These are phyloP conservation scores for Vitellaria paradoxa DNA, from an alignment of 179 eudicot species.

Conservation along the genomic window DNA sequence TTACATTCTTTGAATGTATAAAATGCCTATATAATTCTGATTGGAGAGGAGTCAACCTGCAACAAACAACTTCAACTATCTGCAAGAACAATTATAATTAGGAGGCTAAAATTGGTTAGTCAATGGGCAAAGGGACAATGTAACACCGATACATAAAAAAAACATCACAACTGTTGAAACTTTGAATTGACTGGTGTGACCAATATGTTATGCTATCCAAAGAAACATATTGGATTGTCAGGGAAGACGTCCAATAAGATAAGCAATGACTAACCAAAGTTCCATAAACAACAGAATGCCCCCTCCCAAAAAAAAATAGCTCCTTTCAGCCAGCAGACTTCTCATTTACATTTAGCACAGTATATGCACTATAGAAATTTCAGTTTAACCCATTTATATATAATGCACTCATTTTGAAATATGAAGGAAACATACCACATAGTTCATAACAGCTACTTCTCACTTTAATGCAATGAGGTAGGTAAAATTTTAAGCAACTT, in stretches of 20 bases:
- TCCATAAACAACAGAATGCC: too few relatives aligned
- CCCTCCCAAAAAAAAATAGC: too few relatives aligned
- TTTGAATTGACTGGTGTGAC: neutral
- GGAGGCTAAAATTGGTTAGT: neutral
- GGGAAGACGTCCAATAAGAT: neutral
- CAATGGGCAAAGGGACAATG: neutral
- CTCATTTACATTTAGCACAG: neutral
- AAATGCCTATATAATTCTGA: constrained; percentile 76
- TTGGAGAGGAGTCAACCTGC: constrained; percentile 92
- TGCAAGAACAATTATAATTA: constrained; percentile 29
- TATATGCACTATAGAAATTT: neutral
- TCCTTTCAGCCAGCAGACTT: neutral
- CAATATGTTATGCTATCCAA: neutral
- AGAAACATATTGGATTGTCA: neutral
- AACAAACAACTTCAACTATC: constrained; percentile 98
- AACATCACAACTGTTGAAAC: neutral
- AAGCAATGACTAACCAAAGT: neutral
- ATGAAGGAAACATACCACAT: too few relatives aligned
- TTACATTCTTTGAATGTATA: constrained; percentile 92
- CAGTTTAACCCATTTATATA: neutral
- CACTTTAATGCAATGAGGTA: too few relatives aligned
- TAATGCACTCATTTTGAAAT: too few relatives aligned
- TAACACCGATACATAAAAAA: neutral
- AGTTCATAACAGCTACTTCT: too few relatives aligned
- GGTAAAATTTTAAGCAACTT: too few relatives aligned